Base-by-base conservation (phyloP, 805 yeast species). In the Teunomyces panamensis region DNA sequence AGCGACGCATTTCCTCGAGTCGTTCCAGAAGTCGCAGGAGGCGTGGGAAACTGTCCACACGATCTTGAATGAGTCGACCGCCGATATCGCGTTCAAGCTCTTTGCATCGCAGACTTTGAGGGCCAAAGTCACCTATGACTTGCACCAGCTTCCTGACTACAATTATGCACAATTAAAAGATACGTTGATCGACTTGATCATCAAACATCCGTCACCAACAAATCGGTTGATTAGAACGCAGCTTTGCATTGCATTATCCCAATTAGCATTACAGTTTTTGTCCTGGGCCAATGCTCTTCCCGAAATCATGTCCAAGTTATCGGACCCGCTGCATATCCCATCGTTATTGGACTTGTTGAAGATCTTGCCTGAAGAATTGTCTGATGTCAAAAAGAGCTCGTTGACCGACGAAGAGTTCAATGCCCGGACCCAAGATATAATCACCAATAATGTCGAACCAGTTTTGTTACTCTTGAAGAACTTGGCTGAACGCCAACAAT, bases 31-130 rank as follows among this genome's bases (percentile, higher is more conserved):
- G 62, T 83, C 91, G 0, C 70, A 74, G 30, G 82, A 79, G 49
- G 94, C 98, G 0, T 94, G 99, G 99, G 73, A 76, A 28, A 59
- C 81, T 1, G 75, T 84, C 30, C 85, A 84, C 58, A 71, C 75
- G 42, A 74, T 86, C 1, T 73, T 90, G 29, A 54, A 56, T 24
- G 55, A 55, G 32, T 62, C 62, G 27, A 60, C 59, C 4, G 54
- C 54, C 28, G 67, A 80, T 3, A 53, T 81, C 39, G 88, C 85
- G 59, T 68, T 86, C 44, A 83, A 83, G 57, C 73, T 94, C 58
- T 94, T 95, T 70, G 85, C 92, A 11, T 86, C 97, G 0, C 99
- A 95, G 64, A 94, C 99, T 0, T 69, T 94, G 51, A 75, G 97
- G 52, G 84, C 91, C 39, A 91, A 85, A 60, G 79, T 89, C 44